Base-by-base conservation (phyloP, 2,329 filamentous ascomycete genomes). In the Ceratocystis cacaofunesta region DNA sequence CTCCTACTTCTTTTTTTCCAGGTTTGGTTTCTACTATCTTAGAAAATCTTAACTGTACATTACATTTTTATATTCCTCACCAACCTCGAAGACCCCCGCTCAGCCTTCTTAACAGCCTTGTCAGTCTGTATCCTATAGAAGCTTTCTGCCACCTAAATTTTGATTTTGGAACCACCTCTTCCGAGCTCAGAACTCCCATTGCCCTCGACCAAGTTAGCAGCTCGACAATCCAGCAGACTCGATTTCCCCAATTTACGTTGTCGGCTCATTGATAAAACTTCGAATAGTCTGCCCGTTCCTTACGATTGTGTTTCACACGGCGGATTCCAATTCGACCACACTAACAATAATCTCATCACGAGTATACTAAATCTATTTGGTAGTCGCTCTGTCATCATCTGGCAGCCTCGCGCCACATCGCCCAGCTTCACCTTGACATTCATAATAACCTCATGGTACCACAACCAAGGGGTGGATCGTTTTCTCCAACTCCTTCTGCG, bases 381-480 rank as follows among this genome's bases (percentile, higher is more conserved):
- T 63, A 63, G 46, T 41, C 62, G 30, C 28, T 43, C 48, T 52
- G 30, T 25, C 62, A 22, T 57, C 28, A 12, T 41, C 32, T 64
- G 30, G 61, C 28, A 60, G 36, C 10, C 28, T 48, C 32, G 41
- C 32, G 61, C 66, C 69, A 71, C 70, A 69, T 67, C 67, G 69
- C 68, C 68, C 69, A 69, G 66, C 71, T 70, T 70, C 64, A 68
- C 69, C 68, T 66, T 69, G 63, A 32, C 70, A 67, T 65, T 71
- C 68, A 74, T 74, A 72, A 76, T 71, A 75, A 73, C 77, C 74
- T 78, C 80, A 82, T 82, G 80, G 79, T 81, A 78, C 79, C 80
- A 77, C 79, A 76, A 78, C 77, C 80, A 77, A 78, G 81, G 80
- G 78, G 81, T 78, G 82, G 81, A 82, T 83, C 81, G 74, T 84